A percentile compares a stretch with the other conserved stretches of the same genome.
Evolutionary conservation across 106 monocot genomes (phyloP).

Genomic region (Allium cepa): DNA sequence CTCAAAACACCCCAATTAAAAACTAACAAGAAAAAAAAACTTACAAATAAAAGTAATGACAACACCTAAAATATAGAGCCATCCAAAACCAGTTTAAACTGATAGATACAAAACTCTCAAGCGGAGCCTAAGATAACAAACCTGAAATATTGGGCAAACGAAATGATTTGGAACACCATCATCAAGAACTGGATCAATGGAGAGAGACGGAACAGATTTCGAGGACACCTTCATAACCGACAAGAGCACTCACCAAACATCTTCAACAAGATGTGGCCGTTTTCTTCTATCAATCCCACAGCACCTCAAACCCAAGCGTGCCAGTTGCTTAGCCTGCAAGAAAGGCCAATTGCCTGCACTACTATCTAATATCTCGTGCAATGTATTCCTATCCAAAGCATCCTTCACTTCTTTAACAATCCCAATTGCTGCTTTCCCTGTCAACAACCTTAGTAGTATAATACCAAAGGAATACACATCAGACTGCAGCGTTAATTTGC

Average conservation of each 20-base stretch:
- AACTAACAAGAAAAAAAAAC: not conserved
- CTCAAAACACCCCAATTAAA: not conserved
- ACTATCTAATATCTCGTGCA: constrained; percentile 29
- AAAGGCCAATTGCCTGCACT: constrained; percentile 50
- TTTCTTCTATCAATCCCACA: constrained; percentile 23
- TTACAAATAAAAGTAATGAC: not conserved
- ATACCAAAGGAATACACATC: constrained; percentile 55
- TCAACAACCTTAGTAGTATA: constrained; percentile 34
- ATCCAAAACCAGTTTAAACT: not conserved
- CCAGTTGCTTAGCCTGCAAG: constrained; percentile 29
- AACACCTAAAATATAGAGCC: not conserved
- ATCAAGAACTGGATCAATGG: not conserved
- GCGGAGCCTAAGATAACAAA: not conserved
- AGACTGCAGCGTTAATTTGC: constrained; percentile 31
- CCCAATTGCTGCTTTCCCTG: constrained; percentile 33
- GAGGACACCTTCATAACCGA: constrained; percentile 23
- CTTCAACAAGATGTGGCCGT: constrained; percentile 26
- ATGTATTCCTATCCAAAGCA: constrained; percentile 15
- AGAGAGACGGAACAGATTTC: not conserved
- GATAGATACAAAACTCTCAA: not conserved
- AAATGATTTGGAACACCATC: constrained; percentile 26
- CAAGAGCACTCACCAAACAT: constrained; percentile 30
- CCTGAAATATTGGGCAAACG: constrained; percentile 47
- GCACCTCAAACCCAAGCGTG: constrained; percentile 30
- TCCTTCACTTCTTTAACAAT: constrained; percentile 33